Percentiles rank a stretch among this genome's conserved stretches.
These are phyloP conservation scores for Candida ficus DNA, from an alignment of 805 yeast genomes.

Conservation along the genomic window DNA sequence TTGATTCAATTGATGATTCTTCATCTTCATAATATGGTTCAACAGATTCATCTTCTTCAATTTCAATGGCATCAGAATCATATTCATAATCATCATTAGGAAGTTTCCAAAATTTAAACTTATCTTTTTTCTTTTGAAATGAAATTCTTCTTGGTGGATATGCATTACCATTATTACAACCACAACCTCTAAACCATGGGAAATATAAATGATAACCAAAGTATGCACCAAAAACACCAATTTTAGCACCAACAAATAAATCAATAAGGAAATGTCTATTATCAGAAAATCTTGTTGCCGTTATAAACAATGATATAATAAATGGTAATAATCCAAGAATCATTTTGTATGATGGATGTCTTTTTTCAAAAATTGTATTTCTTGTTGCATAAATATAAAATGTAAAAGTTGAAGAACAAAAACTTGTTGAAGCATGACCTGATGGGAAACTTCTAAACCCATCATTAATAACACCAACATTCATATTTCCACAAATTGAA, in stretches of 20 bases:
- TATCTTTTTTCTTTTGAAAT: conserved; percentile 18
- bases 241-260: conserved; percentile 33
- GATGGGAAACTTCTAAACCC: conserved; percentile 57
- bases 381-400: conserved; percentile 31
- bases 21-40: conserved; percentile 1
- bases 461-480: conserved; percentile 34
- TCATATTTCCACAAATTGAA: conserved; percentile 39
- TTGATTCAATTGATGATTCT: neutral
- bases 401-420: conserved; percentile 39
- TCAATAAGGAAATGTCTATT: conserved; percentile 39
- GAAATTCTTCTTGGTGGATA: conserved; percentile 38
- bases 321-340: conserved; percentile 32
- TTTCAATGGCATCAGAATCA: conserved; percentile 8
- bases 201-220: conserved; percentile 38
- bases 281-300: conserved; percentile 42
- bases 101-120: conserved; percentile 30
- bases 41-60: conserved; percentile 6
- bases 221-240: conserved; percentile 32
- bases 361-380: conserved; percentile 31
- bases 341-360: conserved; percentile 31
- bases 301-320: conserved; percentile 29
- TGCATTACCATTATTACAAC: conserved; percentile 33
- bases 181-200: conserved; percentile 27
- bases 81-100: conserved; percentile 22
- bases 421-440: conserved; percentile 50